These are phyloP conservation scores for Teunomyces stri DNA, from an alignment of 805 yeast species.

Conservation along the genomic window DNA sequence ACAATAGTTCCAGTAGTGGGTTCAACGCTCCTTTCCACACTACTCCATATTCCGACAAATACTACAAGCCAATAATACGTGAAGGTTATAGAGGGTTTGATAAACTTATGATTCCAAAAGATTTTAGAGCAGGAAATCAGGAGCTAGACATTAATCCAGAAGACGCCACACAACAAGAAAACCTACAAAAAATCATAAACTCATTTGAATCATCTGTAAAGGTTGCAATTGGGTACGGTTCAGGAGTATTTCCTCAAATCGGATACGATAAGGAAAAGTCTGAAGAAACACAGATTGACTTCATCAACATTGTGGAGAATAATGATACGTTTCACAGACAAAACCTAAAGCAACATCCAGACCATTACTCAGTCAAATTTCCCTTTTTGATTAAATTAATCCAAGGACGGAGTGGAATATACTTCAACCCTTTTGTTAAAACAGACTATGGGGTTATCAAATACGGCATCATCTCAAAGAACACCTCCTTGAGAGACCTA, in stretches of 20 bases:
- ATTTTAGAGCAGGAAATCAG: slow-evolving; percentile 13
- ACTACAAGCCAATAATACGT: slow-evolving; percentile 24
- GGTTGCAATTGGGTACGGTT: slow-evolving; percentile 90
- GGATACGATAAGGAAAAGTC: slow-evolving; percentile 31
- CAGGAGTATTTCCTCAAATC: slow-evolving; percentile 81
- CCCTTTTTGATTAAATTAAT: slow-evolving; percentile 33
- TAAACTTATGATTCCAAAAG: slow-evolving; percentile 16
- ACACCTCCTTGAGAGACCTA: slow-evolving; percentile 62
- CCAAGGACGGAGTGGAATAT: slow-evolving; percentile 73
- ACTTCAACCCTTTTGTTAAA: slow-evolving; percentile 86
- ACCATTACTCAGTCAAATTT: slow-evolving; percentile 66
- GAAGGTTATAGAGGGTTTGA: slow-evolving; percentile 24
- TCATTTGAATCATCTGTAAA: slow-evolving; percentile 69
- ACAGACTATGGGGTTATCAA: slow-evolving; percentile 57
- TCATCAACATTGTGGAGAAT: slow-evolving; percentile 77
- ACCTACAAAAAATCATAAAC: slow-evolving; percentile 49
- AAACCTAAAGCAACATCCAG: slow-evolving; percentile 64
- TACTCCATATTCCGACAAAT: slow-evolving; percentile 25
- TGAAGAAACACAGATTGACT: slow-evolving; percentile 69
- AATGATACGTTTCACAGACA: slow-evolving; percentile 73
- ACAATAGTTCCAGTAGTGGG: slow-evolving; percentile 7
- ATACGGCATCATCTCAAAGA: slow-evolving; percentile 79
- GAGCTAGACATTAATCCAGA: slow-evolving; percentile 10
- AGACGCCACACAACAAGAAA: slow-evolving; percentile 20
- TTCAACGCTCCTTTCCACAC: slow-evolving; percentile 6